A percentile compares a stretch with the other conserved stretches of the same genome.
phyloP scores from a whole-genome alignment of 2,329 filamentous ascomycete genomes.

The Penicillium digitatum region DNA sequence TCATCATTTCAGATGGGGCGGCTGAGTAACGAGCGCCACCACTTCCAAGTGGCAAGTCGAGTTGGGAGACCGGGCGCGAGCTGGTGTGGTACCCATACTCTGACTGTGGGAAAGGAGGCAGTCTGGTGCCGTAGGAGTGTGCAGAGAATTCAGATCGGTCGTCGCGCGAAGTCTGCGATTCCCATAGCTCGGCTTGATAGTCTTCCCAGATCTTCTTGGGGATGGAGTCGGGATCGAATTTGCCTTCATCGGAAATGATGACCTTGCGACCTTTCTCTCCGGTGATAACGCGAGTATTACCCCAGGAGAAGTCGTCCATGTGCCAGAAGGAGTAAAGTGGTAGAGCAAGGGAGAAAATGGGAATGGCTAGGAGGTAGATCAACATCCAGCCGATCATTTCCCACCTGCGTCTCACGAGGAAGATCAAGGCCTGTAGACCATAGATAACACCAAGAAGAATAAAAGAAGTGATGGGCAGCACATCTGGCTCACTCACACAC shows the following conservation, averaged over 20 bases:
- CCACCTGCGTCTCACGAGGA: slow-evolving; percentile 95
- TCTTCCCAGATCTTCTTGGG: slow-evolving; percentile 99
- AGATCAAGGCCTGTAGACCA: slow-evolving; percentile 93
- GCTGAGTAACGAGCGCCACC: slow-evolving; percentile 72
- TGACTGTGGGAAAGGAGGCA: slow-evolving; percentile 56
- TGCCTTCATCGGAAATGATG: slow-evolving; percentile 92
- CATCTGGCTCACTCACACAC: slow-evolving; percentile 56
- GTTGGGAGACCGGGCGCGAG: slow-evolving; percentile 58
- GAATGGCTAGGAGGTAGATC: slow-evolving; percentile 85
- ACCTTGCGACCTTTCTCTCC: slow-evolving; percentile 91
- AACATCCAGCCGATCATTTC: slow-evolving; percentile 99
- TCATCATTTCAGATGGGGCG: slow-evolving; percentile 67
- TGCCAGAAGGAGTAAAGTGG: slow-evolving; percentile 97
- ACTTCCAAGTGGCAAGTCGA: slow-evolving; percentile 50
- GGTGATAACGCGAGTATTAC: slow-evolving; percentile 94
- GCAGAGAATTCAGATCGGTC: slow-evolving; percentile 91
- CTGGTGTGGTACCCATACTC: slow-evolving; percentile 65
- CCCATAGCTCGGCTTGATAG: slow-evolving; percentile 97
- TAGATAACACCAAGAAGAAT: slow-evolving; percentile 93
- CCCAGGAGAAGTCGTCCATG: slow-evolving; percentile 99
- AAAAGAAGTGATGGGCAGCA: slow-evolving; percentile 80
- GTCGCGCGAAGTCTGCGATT: slow-evolving; percentile 76
- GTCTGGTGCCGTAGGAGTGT: slow-evolving; percentile 89
- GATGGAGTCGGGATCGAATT: slow-evolving; percentile 89
- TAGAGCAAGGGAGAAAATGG: slow-evolving; percentile 84